Evolutionary conservation across 2,329 filamentous ascomycete species (phyloP), one percentile per base, ranked within the genome.

Genomic region (Cryphonectria radicalis): DNA sequence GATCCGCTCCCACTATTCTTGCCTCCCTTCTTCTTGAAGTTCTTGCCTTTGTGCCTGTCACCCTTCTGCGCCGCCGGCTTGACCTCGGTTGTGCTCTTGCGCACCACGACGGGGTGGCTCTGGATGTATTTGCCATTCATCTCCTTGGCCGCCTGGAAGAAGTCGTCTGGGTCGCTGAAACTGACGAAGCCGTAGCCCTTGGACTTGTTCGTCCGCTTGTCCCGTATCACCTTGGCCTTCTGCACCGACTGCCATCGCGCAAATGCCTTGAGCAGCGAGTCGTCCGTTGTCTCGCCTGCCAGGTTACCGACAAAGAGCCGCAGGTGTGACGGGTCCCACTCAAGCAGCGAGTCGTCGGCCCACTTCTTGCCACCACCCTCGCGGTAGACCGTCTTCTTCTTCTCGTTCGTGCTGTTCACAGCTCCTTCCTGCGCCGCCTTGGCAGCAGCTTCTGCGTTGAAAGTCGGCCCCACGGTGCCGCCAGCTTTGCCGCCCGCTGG

Each of bases 81-180:
- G 81, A 99, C 94, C 81, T 98, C 95, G 7, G 95, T 97, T 76
- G 92, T 97, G 75, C 93, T 94, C 80, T 96, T 93, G 81, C 93
- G 91, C 75, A 98, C 88, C 37, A 93, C 85, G 40, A 98, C 93
- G 0, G 96, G 96, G 81, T 98, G 96, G 80, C 94, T 98, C 77
- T 97, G 95, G 79, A 99, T 98, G 82, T 99, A 99, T 84, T 99
- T 98, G 76, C 95, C 95, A 78, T 98, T 93, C 96, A 98, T 98
- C 84, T 98, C 95, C 83, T 96, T 94, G 77, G 94, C 95, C 1
- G 96, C 95, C 77, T 93, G 90, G 85, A 99, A 98, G 80, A 97
- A 98, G 78, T 98, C 95, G 80, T 99, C 96, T 42, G 94, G 93
- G 79, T 98, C 93, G 77, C 91, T 92, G 83, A 99, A 98, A 81